These are phyloP conservation scores for Medicago arabica DNA, from an alignment of 306 rosid species.

Conservation along the genomic window DNA sequence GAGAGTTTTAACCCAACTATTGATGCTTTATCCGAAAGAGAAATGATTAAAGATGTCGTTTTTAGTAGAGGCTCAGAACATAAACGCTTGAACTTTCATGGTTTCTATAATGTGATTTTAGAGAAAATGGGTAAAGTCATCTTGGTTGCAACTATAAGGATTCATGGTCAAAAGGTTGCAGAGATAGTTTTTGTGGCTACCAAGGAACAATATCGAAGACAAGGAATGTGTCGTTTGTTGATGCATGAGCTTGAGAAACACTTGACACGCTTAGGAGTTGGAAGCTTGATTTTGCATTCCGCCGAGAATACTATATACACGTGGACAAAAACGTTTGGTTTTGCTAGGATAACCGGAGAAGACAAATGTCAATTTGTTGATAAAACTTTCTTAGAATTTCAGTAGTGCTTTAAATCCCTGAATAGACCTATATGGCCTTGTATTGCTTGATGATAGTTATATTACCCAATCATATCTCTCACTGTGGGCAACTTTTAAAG, in stretches of 20 bases:
- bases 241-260: constrained; percentile 64
- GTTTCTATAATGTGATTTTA: constrained; percentile 64
- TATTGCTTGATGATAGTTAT: not conserved
- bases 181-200: constrained; percentile 81
- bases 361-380: constrained; percentile 41
- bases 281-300: constrained; percentile 64
- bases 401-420: constrained; percentile 61
- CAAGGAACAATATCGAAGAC: constrained; percentile 45
- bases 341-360: constrained; percentile 43
- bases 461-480: too few species aligned
- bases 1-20: constrained; percentile 63
- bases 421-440: not conserved
- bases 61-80: constrained; percentile 54
- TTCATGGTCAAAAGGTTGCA: constrained; percentile 53
- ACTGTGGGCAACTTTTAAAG: too few species aligned
- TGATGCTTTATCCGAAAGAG: constrained; percentile 35
- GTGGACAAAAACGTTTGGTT: constrained; percentile 68
- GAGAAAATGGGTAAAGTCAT: constrained; percentile 54
- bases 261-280: constrained; percentile 57
- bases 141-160: constrained; percentile 57
- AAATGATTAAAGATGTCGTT: constrained; percentile 51
- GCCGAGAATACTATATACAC: constrained; percentile 42
- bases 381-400: constrained; percentile 51
- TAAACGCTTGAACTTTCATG: constrained; percentile 50
- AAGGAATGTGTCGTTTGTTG: constrained; percentile 63